Conservation (phyloP, 352 stramenopile species). For the Aphanomyces stellatus region DNA sequence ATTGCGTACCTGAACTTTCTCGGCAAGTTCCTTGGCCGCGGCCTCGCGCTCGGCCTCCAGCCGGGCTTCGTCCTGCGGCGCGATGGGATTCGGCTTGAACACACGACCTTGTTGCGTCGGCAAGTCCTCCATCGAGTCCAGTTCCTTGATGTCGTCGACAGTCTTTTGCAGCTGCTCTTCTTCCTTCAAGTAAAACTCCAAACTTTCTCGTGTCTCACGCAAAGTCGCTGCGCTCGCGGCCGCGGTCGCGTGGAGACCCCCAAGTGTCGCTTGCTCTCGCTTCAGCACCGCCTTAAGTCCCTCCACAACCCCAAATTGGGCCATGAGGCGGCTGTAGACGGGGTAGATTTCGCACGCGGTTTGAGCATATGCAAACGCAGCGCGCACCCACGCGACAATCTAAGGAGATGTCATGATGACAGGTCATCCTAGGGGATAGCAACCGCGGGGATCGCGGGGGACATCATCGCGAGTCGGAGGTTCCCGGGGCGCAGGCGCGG, state of each 20-base stretch:
- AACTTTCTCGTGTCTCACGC: neutral
- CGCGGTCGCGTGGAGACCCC: slow-evolving; percentile 20
- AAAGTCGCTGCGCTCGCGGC: slow-evolving; percentile 19
- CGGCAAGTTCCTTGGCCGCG: slow-evolving; percentile 7
- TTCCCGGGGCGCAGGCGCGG: slow-evolving; percentile 57
- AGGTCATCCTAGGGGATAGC: neutral
- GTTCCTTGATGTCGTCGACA: slow-evolving; percentile 50
- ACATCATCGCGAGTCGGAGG: slow-evolving; percentile 46
- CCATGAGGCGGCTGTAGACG: slow-evolving; percentile 41
- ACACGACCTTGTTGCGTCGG: slow-evolving; percentile 38
- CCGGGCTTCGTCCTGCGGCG: neutral
- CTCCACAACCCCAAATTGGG: slow-evolving; percentile 49
- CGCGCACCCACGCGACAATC: slow-evolving; percentile 60
- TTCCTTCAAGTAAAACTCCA: slow-evolving; percentile 23
- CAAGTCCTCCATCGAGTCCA: slow-evolving; percentile 45
- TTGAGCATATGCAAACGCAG: slow-evolving; percentile 59
- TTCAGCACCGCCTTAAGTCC: slow-evolving; percentile 27
- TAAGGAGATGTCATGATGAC: neutral
- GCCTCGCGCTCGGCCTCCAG: slow-evolving; percentile 10
- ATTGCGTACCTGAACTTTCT: slow-evolving; percentile 20
- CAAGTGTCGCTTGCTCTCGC: slow-evolving; percentile 25
- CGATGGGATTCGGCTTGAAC: slow-evolving; percentile 9
- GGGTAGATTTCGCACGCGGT: slow-evolving; percentile 58
- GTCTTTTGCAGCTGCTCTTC: slow-evolving; percentile 32
- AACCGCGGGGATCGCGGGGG: slow-evolving; percentile 43